Evolutionary conservation across 352 stramenopile species (phyloP).

Genomic region (Globisporangium nagaii): DNA sequence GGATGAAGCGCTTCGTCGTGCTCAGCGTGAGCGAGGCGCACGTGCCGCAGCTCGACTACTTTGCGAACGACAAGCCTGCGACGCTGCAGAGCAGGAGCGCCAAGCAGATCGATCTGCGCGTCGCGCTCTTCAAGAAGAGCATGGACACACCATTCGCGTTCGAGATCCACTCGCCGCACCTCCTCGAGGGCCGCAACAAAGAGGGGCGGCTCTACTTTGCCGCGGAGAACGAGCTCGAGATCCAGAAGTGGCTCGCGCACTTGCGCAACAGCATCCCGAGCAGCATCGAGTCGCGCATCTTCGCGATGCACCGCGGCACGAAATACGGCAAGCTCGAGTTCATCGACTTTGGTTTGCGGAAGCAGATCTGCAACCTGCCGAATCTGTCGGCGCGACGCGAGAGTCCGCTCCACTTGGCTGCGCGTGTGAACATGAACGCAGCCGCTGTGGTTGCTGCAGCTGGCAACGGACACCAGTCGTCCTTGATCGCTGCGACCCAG

Average conservation of each 20-base stretch:
- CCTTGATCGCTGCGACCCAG: not conserved
- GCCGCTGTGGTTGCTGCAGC: constrained; percentile 2
- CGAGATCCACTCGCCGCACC: constrained; percentile 86
- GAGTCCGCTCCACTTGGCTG: constrained; percentile 68
- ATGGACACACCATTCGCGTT: constrained; percentile 79
- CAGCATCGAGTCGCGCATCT: constrained; percentile 69
- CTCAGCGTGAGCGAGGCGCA: constrained; percentile 31
- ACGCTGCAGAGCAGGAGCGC: constrained; percentile 33
- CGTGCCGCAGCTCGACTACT: constrained; percentile 59
- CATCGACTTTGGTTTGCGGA: constrained; percentile 49
- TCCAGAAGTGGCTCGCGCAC: constrained; percentile 86
- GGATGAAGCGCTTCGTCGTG: constrained; percentile 76
- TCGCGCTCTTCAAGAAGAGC: constrained; percentile 75
- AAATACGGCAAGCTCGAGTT: constrained; percentile 58
- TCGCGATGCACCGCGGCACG: constrained; percentile 68
- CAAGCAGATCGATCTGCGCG: constrained; percentile 54
- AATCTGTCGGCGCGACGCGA: constrained; percentile 22
- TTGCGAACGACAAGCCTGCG: constrained; percentile 43
- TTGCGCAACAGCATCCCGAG: constrained; percentile 71
- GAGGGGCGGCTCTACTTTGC: constrained; percentile 88
- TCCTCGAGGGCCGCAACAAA: constrained; percentile 77
- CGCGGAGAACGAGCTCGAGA: constrained; percentile 76
- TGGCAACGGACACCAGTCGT: not conserved
- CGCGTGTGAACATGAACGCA: constrained; percentile 12
- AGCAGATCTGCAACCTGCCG: constrained; percentile 34